Percentiles rank a stretch among this genome's conserved stretches.
Conservation (phyloP, 495 filamentous ascomycete species). For the Hypoxylon fuscum region DNA sequence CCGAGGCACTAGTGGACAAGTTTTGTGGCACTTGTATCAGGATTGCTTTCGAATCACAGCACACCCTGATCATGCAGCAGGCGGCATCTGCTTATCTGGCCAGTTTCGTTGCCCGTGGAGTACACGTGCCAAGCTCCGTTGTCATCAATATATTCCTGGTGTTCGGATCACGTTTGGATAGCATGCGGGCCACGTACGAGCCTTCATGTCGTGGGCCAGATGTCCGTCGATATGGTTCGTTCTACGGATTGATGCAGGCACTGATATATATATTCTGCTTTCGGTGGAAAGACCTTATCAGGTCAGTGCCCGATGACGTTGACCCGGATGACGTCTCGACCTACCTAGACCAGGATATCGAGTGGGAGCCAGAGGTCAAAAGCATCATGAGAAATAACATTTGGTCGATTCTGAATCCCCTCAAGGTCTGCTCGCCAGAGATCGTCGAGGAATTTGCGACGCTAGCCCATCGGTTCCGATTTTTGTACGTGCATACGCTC, state of each 20-base stretch:
- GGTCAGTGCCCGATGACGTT: conserved; percentile 56
- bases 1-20: conserved; percentile 74
- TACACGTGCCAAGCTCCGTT: conserved; percentile 75
- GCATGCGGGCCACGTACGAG: conserved; percentile 71
- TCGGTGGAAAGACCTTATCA: conserved; percentile 89
- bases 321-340: conserved; percentile 65
- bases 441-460: conserved; percentile 93
- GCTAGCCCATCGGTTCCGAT: conserved; percentile 80
- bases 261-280: conserved; percentile 97
- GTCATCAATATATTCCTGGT: conserved; percentile 81
- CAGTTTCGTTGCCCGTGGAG: conserved; percentile 89
- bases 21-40: conserved; percentile 80
- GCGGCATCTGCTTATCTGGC: conserved; percentile 91
- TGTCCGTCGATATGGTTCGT: conserved; percentile 79
- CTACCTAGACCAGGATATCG: conserved; percentile 68
- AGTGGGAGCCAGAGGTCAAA: conserved; percentile 77
- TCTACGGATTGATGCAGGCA: conserved; percentile 90
- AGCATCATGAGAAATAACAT: conserved; percentile 77
- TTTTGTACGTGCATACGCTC: conserved; percentile 86
- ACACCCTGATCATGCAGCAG: conserved; percentile 75
- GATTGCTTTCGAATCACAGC: conserved; percentile 56
- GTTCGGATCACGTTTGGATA: conserved; percentile 75
- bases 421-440: conserved; percentile 92
- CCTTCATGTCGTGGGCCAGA: conserved; percentile 80
- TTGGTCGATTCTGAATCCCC: conserved; percentile 87